phyloP scores from a whole-genome alignment of 129 eudicot species.

The Tagetes erecta region DNA sequence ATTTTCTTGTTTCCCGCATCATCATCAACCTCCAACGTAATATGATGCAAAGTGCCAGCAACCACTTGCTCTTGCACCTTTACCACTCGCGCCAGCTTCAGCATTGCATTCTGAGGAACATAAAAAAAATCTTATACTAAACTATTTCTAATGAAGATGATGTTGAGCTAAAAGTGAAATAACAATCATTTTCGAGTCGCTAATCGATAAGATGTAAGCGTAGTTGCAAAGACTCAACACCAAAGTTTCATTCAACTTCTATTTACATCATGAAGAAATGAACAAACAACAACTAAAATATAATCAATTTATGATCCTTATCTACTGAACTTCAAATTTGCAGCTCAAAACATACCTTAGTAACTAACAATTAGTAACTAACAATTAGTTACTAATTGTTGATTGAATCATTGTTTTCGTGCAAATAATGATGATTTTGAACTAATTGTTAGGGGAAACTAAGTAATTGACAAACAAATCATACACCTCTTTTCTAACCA shows the following conservation, averaged over 20 bases:
- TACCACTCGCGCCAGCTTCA: constrained; percentile 69
- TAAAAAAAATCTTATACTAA: neutral
- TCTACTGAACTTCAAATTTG: neutral
- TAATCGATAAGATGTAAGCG: neutral
- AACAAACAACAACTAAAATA: neutral
- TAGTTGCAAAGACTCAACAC: neutral
- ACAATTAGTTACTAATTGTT: no score
- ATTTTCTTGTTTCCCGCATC: constrained; percentile 66
- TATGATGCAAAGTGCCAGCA: constrained; percentile 80
- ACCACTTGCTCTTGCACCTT: constrained; percentile 84
- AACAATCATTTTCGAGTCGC: no score
- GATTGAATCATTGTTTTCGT: no score
- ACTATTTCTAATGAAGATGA: neutral
- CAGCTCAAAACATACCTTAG: neutral
- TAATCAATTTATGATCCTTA: neutral
- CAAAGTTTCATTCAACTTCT: neutral
- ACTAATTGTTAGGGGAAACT: no score
- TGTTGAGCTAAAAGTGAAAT: neutral
- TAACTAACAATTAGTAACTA: no score
- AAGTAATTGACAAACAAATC: neutral
- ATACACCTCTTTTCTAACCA: neutral
- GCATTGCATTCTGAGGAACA: constrained; percentile 48
- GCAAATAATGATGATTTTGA: no score
- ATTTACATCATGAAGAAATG: neutral
- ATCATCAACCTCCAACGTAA: constrained; percentile 63